Base-by-base conservation (phyloP, 2,329 filamentous ascomycete species). In the Alternaria panax region DNA sequence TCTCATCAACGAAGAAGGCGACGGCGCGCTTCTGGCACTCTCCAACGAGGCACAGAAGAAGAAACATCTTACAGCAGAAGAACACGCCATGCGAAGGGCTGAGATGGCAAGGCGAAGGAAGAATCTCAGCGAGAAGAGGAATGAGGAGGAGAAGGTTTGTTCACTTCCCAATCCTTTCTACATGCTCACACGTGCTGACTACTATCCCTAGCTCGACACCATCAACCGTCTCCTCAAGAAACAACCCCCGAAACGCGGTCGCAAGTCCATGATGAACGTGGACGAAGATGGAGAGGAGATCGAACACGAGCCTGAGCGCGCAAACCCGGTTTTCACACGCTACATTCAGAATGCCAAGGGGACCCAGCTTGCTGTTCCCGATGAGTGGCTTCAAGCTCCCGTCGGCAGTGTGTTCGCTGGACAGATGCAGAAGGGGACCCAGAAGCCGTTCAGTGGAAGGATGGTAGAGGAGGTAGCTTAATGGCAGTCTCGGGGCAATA, bases 191-290 rank as follows among this genome's bases (percentile, higher is more conserved):
- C 12, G 7, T 18, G 34, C 67, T 72, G 51, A 75, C 36, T 38
- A 4, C 4, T 18, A n/a, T 16, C 1, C 50, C 41, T 59, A 93
- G 91, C 92, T 92, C 86, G 92, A 94, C 82, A 95, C 92, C 0
- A 94, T 95, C 85, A 93, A 95, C 82, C 93, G 93, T 71, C 87
- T 95, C 2, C 87, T 95, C 52, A 93, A 93, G 78, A 93, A 93
- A 75, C 92, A 93, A 75, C 90, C 91, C 1, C 89, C 91, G 24
- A 93, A 94, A 78, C 80, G 82, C 38, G 79, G 80, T 22, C 80
- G 80, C 5, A 72, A 78, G n/a, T 87, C 87, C 57, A 75, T 79
- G 52, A 24, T 24, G 79, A 78, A 25, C 75, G 77, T 51, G 12
- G 80, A 77, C 12, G 85, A 82, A 32, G 84, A 84, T 11, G 83